Percentiles rank a stretch among this genome's conserved stretches.
phyloP scores from a whole-genome alignment of 2,329 filamentous ascomycete genomes.

The Colletotrichum brevisporum region DNA sequence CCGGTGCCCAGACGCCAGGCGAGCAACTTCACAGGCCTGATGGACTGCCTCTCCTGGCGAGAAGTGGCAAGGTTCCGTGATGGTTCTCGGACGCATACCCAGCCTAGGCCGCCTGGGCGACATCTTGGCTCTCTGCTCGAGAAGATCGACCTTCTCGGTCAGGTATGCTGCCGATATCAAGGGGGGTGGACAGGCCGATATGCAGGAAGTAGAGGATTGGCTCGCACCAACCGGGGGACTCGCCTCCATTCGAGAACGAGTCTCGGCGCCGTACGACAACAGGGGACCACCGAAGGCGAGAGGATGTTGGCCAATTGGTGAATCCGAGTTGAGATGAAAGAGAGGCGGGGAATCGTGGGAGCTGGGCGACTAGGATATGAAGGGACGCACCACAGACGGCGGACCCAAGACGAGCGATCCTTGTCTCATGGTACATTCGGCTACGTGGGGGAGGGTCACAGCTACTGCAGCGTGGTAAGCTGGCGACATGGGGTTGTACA shows the following conservation, averaged over 20 bases:
- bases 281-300: background rate
- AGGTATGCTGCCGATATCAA: conserved; percentile 38
- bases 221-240: background rate
- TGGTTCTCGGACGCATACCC: conserved; percentile 24
- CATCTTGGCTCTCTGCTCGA: conserved; percentile 29
- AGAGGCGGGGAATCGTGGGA: conserved; percentile 6
- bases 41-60: conserved; percentile 9
- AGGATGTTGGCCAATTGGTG: conserved; percentile 6
- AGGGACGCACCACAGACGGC: background rate
- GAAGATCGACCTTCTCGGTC: conserved; percentile 40
- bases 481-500: conserved; percentile 3
- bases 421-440: conserved; percentile 13
- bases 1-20: conserved; percentile 23
- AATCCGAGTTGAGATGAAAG: background rate
- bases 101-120: conserved; percentile 32
- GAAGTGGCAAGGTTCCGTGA: conserved; percentile 34
- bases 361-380: background rate
- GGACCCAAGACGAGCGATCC: conserved; percentile 8
- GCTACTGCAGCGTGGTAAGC: background rate
- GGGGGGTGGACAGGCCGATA: conserved; percentile 29
- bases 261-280: conserved; percentile 21
- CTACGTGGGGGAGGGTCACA: conserved; percentile 24
- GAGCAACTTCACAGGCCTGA: conserved; percentile 13
- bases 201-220: conserved; percentile 33
- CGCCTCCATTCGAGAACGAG: conserved; percentile 18